Conservation (phyloP, 208 protist species). For the Leishmania martiniquensis region DNA sequence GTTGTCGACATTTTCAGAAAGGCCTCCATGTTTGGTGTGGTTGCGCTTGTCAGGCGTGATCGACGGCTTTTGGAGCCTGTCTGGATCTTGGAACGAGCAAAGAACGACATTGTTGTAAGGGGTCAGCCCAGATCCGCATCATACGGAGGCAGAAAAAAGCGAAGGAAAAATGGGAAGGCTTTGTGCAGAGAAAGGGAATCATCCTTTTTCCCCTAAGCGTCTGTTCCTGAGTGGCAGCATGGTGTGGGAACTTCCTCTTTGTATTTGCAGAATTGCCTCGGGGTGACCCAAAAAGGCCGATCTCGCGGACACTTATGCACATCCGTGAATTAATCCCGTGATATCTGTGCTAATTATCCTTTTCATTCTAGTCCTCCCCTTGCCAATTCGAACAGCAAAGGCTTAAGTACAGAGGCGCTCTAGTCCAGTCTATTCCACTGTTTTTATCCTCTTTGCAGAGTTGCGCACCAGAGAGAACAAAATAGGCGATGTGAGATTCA, state of each 20-base stretch:
- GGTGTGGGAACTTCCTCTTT: neutral
- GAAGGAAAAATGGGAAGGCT: neutral
- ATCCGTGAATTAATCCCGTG: too few species aligned
- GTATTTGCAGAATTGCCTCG: neutral
- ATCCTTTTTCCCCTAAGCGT: neutral
- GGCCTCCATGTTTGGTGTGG: neutral
- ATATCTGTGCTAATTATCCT: neutral
- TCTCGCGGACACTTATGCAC: neutral
- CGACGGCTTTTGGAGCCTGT: neutral
- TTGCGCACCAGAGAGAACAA: neutral
- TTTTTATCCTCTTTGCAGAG: neutral
- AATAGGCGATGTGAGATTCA: neutral
- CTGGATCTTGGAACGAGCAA: neutral
- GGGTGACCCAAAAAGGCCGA: neutral
- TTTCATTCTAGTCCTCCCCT: neutral
- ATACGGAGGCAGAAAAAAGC: neutral
- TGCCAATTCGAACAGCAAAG: neutral
- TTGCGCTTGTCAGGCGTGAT: neutral
- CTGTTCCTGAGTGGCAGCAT: neutral
- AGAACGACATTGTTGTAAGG: neutral
- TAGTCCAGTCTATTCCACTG: neutral
- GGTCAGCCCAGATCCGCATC: neutral
- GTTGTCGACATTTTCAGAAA: slow-evolving; percentile 15
- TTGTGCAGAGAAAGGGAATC: neutral
- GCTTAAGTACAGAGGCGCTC: neutral